phyloP scores from a whole-genome alignment of 169 alveolate genomes.

The Cryptosporidium ryanae region DNA sequence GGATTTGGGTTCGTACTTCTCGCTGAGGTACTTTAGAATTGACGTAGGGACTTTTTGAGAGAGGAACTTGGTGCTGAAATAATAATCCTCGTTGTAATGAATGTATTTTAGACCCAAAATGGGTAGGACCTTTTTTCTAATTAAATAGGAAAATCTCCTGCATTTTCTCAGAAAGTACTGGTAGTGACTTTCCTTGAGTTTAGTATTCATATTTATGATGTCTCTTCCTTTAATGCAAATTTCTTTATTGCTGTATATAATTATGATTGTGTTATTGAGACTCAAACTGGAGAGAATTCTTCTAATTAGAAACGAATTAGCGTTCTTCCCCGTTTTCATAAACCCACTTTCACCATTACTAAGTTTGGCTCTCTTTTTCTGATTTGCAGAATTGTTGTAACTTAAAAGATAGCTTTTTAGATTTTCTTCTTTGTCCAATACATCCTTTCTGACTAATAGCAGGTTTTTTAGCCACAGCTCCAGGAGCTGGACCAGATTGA shows the following conservation, averaged over 20 bases:
- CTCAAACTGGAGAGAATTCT: neutral
- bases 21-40: neutral
- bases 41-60: constrained; percentile 16
- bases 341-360: neutral
- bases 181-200: neutral
- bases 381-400: neutral
- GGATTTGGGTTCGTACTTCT: neutral
- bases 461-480: constrained; percentile 28
- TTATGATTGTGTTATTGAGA: constrained; percentile 15
- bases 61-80: constrained; percentile 36
- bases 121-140: constrained; percentile 16
- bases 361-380: neutral
- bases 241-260: constrained; percentile 33
- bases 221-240: constrained; percentile 26
- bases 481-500: constrained; percentile 9
- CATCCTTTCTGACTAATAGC: neutral
- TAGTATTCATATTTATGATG: constrained; percentile 8
- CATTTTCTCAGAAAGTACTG: constrained; percentile 18
- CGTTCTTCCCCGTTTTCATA: too few relatives aligned
- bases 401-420: neutral
- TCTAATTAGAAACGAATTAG: neutral
- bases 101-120: constrained; percentile 25
- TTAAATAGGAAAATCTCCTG: constrained; percentile 2
- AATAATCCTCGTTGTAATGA: constrained; percentile 19
- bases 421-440: neutral